A percentile compares a stretch with the other conserved stretches of the same genome.
Conservation (phyloP, 176 grass and related monocot species). For the Lolium multiflorum region DNA sequence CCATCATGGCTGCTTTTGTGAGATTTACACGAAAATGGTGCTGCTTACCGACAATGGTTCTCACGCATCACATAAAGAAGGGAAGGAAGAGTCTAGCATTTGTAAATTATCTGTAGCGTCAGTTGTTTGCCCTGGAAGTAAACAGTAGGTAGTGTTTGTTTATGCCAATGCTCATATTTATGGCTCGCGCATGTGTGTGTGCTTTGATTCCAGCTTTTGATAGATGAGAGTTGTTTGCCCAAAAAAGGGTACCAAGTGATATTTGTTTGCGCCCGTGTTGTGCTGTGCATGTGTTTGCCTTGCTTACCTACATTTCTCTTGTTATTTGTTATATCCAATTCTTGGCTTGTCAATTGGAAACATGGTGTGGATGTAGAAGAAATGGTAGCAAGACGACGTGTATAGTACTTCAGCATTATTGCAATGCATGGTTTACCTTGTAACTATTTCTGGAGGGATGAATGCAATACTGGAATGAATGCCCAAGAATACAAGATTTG, state of each 20-base stretch:
- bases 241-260: background rate
- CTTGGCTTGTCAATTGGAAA: background rate
- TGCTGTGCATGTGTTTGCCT: background rate
- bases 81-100: background rate
- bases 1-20: background rate
- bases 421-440: no score
- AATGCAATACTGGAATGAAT: no score
- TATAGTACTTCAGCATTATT: no score
- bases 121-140: background rate
- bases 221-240: background rate
- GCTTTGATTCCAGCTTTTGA: background rate
- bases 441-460: no score
- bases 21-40: background rate
- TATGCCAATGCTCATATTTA: background rate
- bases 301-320: background rate
- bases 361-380: no score
- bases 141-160: background rate
- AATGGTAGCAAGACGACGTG: no score
- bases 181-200: no score
- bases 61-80: background rate
- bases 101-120: slow-evolving; percentile 37
- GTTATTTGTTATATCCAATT: background rate
- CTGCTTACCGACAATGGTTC: background rate
- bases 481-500: no score
- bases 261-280: background rate